Conservation (phyloP, 2,329 filamentous ascomycete species). For the Trichoderma afroharzianum region DNA sequence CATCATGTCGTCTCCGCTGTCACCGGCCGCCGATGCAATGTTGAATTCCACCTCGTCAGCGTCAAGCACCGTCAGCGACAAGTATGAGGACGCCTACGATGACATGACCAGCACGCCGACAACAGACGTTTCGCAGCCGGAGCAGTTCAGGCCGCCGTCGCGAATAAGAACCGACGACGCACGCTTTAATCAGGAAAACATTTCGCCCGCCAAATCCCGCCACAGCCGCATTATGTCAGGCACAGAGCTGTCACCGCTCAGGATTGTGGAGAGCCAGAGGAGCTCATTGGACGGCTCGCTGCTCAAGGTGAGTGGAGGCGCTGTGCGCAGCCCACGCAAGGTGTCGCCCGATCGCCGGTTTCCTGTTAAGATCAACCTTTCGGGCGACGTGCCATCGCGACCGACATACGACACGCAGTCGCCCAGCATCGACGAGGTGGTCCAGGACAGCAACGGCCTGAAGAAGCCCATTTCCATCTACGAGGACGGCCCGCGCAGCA, state of each 20-base stretch:
- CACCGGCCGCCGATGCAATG: slow-evolving; percentile 35
- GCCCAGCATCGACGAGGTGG: slow-evolving; percentile 50
- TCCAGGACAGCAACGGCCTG: slow-evolving; percentile 53
- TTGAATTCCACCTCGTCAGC: slow-evolving; percentile 38
- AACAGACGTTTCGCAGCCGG: background rate
- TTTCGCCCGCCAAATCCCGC: slow-evolving; percentile 45
- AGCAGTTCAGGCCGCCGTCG: background rate
- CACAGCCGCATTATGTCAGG: slow-evolving; percentile 56
- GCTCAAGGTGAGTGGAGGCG: slow-evolving; percentile 25
- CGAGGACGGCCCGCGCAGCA: slow-evolving; percentile 47
- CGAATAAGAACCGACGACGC: slow-evolving; percentile 31
- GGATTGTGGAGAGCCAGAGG: slow-evolving; percentile 45
- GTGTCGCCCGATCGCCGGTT: slow-evolving; percentile 55
- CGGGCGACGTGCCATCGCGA: slow-evolving; percentile 23
- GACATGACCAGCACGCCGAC: slow-evolving; percentile 27
- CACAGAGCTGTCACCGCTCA: slow-evolving; percentile 54
- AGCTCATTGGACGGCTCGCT: slow-evolving; percentile 23
- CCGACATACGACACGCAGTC: slow-evolving; percentile 35
- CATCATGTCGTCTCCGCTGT: slow-evolving; percentile 40
- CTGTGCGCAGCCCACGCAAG: slow-evolving; percentile 44
- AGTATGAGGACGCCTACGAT: slow-evolving; percentile 34
- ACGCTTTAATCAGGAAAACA: slow-evolving; percentile 43
- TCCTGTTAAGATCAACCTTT: slow-evolving; percentile 53
- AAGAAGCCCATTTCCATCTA: slow-evolving; percentile 60
- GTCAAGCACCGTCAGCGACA: slow-evolving; percentile 23